Evolutionary conservation across 805 yeast genomes (phyloP).

Genomic region (Scheffersomyces lignosus): DNA sequence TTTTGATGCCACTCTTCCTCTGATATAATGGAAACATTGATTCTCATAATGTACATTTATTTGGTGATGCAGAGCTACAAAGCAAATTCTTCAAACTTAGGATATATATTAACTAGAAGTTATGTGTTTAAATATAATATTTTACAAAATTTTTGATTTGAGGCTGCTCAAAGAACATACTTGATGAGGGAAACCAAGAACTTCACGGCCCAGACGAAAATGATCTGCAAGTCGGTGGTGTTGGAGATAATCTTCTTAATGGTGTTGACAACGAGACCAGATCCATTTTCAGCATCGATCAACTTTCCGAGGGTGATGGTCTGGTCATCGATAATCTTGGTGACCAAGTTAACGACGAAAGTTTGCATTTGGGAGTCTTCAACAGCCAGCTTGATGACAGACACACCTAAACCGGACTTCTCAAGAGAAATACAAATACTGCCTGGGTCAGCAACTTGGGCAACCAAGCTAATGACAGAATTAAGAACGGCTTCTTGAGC

Average conservation of each 20-base stretch:
- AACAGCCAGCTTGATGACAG: constrained; percentile 14
- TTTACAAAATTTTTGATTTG: too few species aligned
- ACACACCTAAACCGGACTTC: constrained; percentile 23
- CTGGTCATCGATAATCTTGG: constrained; percentile 12
- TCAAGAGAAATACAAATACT: constrained; percentile 18
- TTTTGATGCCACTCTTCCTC: too few species aligned
- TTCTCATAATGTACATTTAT: too few species aligned
- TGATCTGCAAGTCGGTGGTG: constrained; percentile 6
- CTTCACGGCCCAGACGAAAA: constrained; percentile 9
- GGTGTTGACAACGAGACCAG: constrained; percentile 12
- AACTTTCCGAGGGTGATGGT: constrained; percentile 11
- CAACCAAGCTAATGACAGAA: constrained; percentile 17
- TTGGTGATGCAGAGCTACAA: too few species aligned
- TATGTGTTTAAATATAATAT: too few species aligned
- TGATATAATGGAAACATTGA: too few species aligned
- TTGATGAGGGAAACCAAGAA: constrained; percentile 10
- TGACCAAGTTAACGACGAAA: constrained; percentile 17
- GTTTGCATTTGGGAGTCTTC: constrained; percentile 15
- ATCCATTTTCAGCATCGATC: constrained; percentile 10
- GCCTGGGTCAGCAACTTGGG: constrained; percentile 15
- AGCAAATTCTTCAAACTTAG: too few species aligned
- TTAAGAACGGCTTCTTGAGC: constrained; percentile 5
- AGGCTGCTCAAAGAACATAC: too few species aligned
- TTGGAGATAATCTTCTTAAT: constrained; percentile 10
- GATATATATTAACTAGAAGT: too few species aligned